Evolutionary conservation across 306 rosid species (phyloP).

Genomic region (Glycine soja): DNA sequence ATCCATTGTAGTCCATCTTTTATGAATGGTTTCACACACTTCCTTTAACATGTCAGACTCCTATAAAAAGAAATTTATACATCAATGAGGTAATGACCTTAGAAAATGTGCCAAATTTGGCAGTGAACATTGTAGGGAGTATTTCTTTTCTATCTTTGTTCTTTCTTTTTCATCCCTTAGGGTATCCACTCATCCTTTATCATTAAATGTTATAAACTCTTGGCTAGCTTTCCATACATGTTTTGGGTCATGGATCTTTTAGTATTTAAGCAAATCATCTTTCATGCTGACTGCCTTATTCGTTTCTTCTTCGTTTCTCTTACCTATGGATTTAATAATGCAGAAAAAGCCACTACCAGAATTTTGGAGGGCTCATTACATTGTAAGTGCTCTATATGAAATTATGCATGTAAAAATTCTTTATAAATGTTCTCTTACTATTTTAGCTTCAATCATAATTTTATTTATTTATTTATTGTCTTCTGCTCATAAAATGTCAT

Average conservation of each 20-base stretch:
- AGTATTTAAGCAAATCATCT: slow-evolving; percentile 7
- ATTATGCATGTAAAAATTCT: slow-evolving; percentile 27
- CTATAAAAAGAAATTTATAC: slow-evolving; percentile 10
- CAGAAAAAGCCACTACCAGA: slow-evolving; percentile 96
- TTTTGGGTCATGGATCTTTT: not conserved
- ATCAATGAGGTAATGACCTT: slow-evolving; percentile 14
- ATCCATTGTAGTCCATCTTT: slow-evolving; percentile 26
- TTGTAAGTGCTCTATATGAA: slow-evolving; percentile 66
- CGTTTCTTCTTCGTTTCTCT: slow-evolving; percentile 45
- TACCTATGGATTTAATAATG: slow-evolving; percentile 48
- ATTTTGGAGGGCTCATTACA: slow-evolving; percentile 92
- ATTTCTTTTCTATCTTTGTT: not conserved
- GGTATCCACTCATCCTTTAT: not conserved
- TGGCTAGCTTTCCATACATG: slow-evolving; percentile 1
- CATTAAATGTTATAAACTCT: not conserved
- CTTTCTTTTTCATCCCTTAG: not conserved
- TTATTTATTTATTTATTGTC: not conserved
- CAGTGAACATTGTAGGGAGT: slow-evolving; percentile 23
- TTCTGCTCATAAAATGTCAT: not conserved
- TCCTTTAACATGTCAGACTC: slow-evolving; percentile 11
- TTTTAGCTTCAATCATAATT: not conserved
- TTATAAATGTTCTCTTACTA: not conserved
- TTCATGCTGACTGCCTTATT: slow-evolving; percentile 19
- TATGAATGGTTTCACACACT: slow-evolving; percentile 11
- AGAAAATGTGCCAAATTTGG: slow-evolving; percentile 25